Conservation (phyloP, 345 rosid genomes). For the Barbarea vulgaris region DNA sequence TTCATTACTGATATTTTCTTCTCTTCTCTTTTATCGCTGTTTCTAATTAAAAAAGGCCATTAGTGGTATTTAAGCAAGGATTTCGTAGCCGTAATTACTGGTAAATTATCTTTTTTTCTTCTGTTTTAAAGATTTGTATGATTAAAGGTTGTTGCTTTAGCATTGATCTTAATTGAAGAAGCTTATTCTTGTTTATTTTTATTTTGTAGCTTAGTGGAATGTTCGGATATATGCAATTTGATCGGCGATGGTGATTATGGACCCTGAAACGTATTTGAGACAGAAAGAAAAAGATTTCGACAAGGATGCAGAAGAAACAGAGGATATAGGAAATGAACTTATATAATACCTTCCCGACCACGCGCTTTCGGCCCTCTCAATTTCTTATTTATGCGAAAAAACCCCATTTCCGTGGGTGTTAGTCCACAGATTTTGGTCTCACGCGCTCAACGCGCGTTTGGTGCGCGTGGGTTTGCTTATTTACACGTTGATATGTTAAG, state of each 20-base stretch:
- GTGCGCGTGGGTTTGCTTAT: not conserved
- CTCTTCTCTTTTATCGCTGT: not conserved
- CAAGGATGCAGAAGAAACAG: not conserved
- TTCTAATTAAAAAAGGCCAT: constrained; percentile 52
- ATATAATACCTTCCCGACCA: no score
- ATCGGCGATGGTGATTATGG: constrained; percentile 78
- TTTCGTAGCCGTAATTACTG: constrained; percentile 90
- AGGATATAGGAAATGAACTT: not conserved
- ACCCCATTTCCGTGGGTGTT: not conserved
- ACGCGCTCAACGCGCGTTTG: constrained; percentile 13
- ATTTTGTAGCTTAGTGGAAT: constrained; percentile 79
- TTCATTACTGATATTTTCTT: not conserved
- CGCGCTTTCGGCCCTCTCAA: not conserved
- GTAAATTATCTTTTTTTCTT: constrained; percentile 26
- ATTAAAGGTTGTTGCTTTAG: constrained; percentile 8
- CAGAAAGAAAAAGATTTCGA: not conserved
- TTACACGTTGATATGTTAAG: not conserved
- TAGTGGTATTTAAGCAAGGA: constrained; percentile 87
- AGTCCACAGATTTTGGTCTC: not conserved
- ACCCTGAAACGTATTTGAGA: constrained; percentile 46
- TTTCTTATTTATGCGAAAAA: not conserved
- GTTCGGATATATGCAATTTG: constrained; percentile 88
- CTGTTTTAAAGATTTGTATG: not conserved
- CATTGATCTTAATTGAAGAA: not conserved
- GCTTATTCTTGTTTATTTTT: not conserved